Percentiles rank a stretch among this genome's conserved stretches.
Conservation (phyloP, 768 basidiomycete genomes). For the Trametes gibbosa region DNA sequence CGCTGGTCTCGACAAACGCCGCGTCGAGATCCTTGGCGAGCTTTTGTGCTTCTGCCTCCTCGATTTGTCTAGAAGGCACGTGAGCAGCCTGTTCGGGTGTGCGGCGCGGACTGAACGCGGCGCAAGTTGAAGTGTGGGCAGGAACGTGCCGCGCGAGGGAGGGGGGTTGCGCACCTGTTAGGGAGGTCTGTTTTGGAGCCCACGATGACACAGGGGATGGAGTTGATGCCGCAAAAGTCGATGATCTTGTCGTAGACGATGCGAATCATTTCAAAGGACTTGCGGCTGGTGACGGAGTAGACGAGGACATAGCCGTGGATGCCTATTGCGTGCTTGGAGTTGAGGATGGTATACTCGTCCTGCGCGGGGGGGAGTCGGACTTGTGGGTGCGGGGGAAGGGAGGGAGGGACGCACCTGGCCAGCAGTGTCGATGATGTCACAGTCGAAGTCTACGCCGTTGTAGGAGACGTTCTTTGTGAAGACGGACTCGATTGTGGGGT, state of each 20-base stretch:
- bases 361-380: conserved; percentile 29
- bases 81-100: conserved; percentile 32
- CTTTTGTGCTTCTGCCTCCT: conserved; percentile 66
- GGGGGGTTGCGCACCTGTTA: conserved; percentile 52
- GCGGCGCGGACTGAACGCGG: conserved; percentile 16
- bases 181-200: conserved; percentile 88
- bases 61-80: conserved; percentile 61
- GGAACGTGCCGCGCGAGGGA: not conserved
- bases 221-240: conserved; percentile 78
- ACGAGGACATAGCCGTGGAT: conserved; percentile 97
- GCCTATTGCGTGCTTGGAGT: conserved; percentile 91
- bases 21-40: conserved; percentile 71
- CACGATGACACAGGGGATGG: conserved; percentile 91
- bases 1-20: conserved; percentile 86
- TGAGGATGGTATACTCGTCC: conserved; percentile 96
- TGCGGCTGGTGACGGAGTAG: conserved; percentile 86
- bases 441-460: conserved; percentile 90
- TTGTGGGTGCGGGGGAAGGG: conserved; percentile 8
- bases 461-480: conserved; percentile 82
- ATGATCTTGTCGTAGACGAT: conserved; percentile 93
- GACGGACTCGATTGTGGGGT: conserved; percentile 92
- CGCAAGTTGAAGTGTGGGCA: conserved; percentile 1
- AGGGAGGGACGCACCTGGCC: conserved; percentile 68
- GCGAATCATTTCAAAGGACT: conserved; percentile 93
- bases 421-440: conserved; percentile 97